Evolutionary conservation across 2,329 filamentous ascomycete species (phyloP), one percentile per base, ranked within the genome.

Genomic region (Cercospora sp.): DNA sequence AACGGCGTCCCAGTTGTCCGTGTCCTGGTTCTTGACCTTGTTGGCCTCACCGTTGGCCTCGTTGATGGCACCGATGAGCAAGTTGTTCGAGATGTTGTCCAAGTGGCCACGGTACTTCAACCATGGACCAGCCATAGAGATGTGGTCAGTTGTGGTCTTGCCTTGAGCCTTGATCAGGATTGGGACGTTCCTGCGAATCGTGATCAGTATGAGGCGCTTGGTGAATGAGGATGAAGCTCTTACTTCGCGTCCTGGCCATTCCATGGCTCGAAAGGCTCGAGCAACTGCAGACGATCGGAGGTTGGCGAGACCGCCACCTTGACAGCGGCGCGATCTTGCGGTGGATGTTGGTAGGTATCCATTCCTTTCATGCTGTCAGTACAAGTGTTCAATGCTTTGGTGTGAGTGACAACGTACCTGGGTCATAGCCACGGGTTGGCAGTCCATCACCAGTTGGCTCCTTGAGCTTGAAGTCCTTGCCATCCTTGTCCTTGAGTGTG

Each of bases 81-180:
- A 97, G 88, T 98, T 98, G 90, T 98, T 97, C 80, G 94, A 97
- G 85, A 98, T 97, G 88, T 98, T 98, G 89, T 97, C 94, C 78
- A 98, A 87, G 81, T 98, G 94, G 71, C 94, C 94, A 88, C 94
- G 93, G 89, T 97, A 98, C 88, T 97, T 97, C 82, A 98, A 86
- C 94, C 94, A 97, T 71, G 94, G 93, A 74, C 94, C 93, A 74
- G 93, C 94, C 92, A 97, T 78, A 77, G 62, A 70, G 60, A 71
- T 69, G 66, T 73, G 71, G 60, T 73, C 70, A 8, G 70, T 72
- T 13, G 70, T 65, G 53, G 68, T 69, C 63, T 98, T 97, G 82
- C 94, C 94, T 83, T 95, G 83, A 72, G 90, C 88, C 90, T 99
- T 99, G 88, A 98, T 97, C 73, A 99, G 86, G 78, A 99, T 97